Percentiles rank a stretch among this genome's conserved stretches.
These are phyloP conservation scores for Panus rudis DNA, from an alignment of 768 basidiomycete species.

Conservation along the genomic window DNA sequence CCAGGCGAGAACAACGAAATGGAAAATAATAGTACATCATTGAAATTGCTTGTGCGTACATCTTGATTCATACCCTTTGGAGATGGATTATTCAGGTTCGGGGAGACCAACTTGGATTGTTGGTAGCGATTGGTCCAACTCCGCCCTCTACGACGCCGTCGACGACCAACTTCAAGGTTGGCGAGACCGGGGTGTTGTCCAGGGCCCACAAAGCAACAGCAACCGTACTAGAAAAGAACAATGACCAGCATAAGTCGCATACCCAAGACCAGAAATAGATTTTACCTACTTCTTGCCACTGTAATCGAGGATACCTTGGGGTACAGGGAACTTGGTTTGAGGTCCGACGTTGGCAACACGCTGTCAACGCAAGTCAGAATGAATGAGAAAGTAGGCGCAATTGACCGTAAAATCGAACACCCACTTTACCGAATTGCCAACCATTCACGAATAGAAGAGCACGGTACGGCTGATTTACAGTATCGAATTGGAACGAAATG, in stretches of 20 bases:
- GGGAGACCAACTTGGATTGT: slow-evolving; percentile 51
- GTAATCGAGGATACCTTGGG: slow-evolving; percentile 73
- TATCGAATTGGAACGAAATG: slow-evolving; percentile 66
- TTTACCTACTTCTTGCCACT: slow-evolving; percentile 56
- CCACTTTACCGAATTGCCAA: slow-evolving; percentile 85
- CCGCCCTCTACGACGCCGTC: slow-evolving; percentile 61
- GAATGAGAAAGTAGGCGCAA: neutral
- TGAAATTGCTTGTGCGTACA: too few species aligned
- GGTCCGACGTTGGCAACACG: slow-evolving; percentile 37
- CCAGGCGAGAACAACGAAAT: too few species aligned
- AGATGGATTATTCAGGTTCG: too few species aligned
- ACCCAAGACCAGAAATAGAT: neutral
- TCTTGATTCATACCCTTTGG: too few species aligned
- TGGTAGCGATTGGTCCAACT: slow-evolving; percentile 44
- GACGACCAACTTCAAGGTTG: slow-evolving; percentile 45
- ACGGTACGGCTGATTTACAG: slow-evolving; percentile 59
- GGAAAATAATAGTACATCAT: too few species aligned
- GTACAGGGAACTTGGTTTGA: slow-evolving; percentile 77
- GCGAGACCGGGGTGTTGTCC: slow-evolving; percentile 40
- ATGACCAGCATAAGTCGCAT: neutral
- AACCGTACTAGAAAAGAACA: slow-evolving; percentile 18
- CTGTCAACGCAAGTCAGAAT: slow-evolving; percentile 3
- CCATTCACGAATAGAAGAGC: slow-evolving; percentile 76
- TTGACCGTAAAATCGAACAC: slow-evolving; percentile 12
- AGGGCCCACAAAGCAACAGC: slow-evolving; percentile 67